Evolutionary conservation across 1,284 basidiomycete species (phyloP).

Genomic region (Puccinia hordei): DNA sequence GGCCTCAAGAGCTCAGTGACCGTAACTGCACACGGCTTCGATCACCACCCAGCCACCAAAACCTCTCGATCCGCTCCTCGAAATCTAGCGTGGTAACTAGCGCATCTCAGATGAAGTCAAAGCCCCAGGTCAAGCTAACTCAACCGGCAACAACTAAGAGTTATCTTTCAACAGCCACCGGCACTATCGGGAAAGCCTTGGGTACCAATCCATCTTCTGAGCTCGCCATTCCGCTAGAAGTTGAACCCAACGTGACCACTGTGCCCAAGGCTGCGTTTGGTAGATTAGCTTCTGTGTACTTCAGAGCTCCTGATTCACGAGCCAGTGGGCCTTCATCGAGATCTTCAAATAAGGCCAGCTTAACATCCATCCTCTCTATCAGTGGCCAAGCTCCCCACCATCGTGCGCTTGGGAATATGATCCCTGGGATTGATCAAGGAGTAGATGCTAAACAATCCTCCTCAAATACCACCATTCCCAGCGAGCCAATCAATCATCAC

Average conservation of each 20-base stretch:
- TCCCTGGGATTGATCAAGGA: background rate
- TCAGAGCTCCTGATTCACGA: background rate
- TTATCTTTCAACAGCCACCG: constrained; percentile 38
- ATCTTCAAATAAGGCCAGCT: background rate
- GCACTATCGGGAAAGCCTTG: constrained; percentile 12
- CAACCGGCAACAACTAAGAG: constrained; percentile 28
- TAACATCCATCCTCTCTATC: constrained; percentile 5
- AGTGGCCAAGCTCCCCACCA: background rate
- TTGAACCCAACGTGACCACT: constrained; percentile 37
- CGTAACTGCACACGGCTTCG: background rate
- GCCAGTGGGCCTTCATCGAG: background rate
- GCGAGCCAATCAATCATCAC: constrained; percentile 1
- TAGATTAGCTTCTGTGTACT: constrained; percentile 13
- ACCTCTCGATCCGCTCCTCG: constrained; percentile 16
- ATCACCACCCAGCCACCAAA: background rate
- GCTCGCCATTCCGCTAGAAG: background rate
- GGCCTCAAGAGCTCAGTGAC: background rate
- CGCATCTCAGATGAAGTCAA: constrained; percentile 23
- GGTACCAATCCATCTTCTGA: background rate
- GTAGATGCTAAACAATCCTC: background rate
- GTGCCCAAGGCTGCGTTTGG: constrained; percentile 14
- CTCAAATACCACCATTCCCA: background rate
- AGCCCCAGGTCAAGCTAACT: constrained; percentile 29
- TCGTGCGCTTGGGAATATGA: constrained; percentile 5
- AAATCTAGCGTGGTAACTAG: background rate